These are phyloP conservation scores for Phytophthora pini DNA, from an alignment of 352 stramenopile species.

Conservation along the genomic window DNA sequence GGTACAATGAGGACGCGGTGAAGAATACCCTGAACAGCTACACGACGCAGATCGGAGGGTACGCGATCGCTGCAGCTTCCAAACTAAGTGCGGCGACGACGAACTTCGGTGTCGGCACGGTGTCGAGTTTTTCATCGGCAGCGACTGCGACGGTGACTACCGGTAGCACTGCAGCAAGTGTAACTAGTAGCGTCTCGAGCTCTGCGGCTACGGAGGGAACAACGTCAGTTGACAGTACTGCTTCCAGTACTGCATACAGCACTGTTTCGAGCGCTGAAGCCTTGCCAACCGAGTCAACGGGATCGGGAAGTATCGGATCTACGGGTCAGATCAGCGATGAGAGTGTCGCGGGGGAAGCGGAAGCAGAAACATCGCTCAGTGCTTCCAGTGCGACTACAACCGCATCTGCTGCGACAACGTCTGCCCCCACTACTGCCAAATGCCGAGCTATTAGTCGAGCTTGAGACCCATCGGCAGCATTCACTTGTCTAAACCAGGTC, in stretches of 20 bases:
- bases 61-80: constrained; percentile 11
- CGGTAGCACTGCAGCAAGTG: not conserved
- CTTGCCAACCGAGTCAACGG: not conserved
- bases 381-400: not conserved
- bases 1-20: constrained; percentile 29
- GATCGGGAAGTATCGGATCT: not conserved
- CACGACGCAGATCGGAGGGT: constrained; percentile 24
- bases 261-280: not conserved
- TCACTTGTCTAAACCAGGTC: constrained; percentile 2
- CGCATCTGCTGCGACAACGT: not conserved
- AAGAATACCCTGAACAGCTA: constrained; percentile 20
- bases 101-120: constrained; percentile 28
- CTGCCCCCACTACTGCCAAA: not conserved
- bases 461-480: too few relatives aligned
- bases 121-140: not conserved
- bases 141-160: not conserved
- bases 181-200: too few relatives aligned
- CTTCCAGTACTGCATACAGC: not conserved
- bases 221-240: not conserved
- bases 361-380: not conserved
- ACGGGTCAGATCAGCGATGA: not conserved
- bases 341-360: not conserved
- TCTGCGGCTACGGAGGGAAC: not conserved
- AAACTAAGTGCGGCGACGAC: constrained; percentile 6
- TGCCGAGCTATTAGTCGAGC: not conserved